Conservation (phyloP, 805 yeast genomes). For the Candida saitoana region DNA sequence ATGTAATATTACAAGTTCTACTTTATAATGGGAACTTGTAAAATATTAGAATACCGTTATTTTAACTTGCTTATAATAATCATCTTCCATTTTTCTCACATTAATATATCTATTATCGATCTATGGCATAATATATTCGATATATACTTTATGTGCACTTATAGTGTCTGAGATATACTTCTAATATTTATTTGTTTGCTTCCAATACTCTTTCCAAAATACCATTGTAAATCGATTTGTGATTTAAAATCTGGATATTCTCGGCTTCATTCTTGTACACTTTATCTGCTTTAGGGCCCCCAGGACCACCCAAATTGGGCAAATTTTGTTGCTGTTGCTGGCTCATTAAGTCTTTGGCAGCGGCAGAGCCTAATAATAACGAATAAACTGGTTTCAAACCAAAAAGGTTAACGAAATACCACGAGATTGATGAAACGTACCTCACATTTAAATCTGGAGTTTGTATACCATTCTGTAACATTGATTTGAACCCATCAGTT, state of each 20-base stretch:
- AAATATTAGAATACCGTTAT: too few species aligned
- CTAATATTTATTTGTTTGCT: background rate
- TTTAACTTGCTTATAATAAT: too few species aligned
- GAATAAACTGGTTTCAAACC: slow-evolving; percentile 81
- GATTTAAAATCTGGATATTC: slow-evolving; percentile 59
- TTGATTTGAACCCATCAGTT: slow-evolving; percentile 82
- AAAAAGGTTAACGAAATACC: slow-evolving; percentile 87
- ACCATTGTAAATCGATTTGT: slow-evolving; percentile 47
- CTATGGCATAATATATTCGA: too few species aligned
- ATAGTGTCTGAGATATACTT: too few species aligned
- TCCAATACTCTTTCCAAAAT: slow-evolving; percentile 56
- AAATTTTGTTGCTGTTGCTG: slow-evolving; percentile 39
- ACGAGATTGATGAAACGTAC: slow-evolving; percentile 90
- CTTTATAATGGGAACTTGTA: too few species aligned
- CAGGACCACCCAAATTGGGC: slow-evolving; percentile 47
- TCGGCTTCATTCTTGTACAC: slow-evolving; percentile 70
- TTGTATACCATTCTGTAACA: slow-evolving; percentile 83
- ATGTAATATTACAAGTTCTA: too few species aligned
- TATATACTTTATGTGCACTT: too few species aligned
- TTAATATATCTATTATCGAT: too few species aligned
- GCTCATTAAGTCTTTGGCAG: slow-evolving; percentile 43
- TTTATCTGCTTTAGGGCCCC: slow-evolving; percentile 60
- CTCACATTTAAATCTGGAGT: slow-evolving; percentile 84
- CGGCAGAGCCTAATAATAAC: slow-evolving; percentile 55
- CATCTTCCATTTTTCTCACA: too few species aligned